phyloP scores from a whole-genome alignment of 768 basidiomycete genomes.

The Megacollybia marginata region DNA sequence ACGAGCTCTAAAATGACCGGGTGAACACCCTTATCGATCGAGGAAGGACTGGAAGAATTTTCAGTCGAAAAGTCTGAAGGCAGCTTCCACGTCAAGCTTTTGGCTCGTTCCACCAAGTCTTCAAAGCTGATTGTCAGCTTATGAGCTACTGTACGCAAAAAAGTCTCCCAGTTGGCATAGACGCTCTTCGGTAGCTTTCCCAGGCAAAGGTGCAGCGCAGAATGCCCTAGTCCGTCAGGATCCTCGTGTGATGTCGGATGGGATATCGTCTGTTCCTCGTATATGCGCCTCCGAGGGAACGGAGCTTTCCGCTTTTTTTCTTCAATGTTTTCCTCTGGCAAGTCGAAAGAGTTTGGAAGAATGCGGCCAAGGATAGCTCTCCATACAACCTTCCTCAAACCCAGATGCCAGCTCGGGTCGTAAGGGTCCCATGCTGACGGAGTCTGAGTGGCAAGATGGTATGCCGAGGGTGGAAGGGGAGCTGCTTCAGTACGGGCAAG shows the following conservation, averaged over 20 bases:
- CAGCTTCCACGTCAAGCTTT: background rate
- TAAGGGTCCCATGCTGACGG: conserved; percentile 49
- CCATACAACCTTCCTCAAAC: conserved; percentile 65
- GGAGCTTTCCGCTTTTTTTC: background rate
- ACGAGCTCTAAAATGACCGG: background rate
- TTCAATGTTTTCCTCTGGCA: conserved; percentile 12
- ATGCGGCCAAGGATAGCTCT: conserved; percentile 46
- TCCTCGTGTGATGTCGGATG: background rate
- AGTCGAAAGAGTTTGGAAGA: background rate
- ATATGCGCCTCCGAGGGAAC: background rate
- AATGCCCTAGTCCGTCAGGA: conserved; percentile 15
- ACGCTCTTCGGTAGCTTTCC: conserved; percentile 34
- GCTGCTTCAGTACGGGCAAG: conserved; percentile 32
- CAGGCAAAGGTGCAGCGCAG: conserved; percentile 24
- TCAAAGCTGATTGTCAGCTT: background rate
- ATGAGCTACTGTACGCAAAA: conserved; percentile 13
- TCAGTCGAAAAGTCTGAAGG: background rate
- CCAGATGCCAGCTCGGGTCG: conserved; percentile 22
- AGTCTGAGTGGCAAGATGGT: conserved; percentile 67
- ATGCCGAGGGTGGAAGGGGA: conserved; percentile 40
- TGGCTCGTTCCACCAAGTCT: background rate
- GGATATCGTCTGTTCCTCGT: background rate
- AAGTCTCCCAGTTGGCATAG: conserved; percentile 35
- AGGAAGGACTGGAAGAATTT: background rate
- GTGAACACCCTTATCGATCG: background rate